Base-by-base conservation (phyloP, 2,329 filamentous ascomycete genomes). In the Monascus ruber region DNA sequence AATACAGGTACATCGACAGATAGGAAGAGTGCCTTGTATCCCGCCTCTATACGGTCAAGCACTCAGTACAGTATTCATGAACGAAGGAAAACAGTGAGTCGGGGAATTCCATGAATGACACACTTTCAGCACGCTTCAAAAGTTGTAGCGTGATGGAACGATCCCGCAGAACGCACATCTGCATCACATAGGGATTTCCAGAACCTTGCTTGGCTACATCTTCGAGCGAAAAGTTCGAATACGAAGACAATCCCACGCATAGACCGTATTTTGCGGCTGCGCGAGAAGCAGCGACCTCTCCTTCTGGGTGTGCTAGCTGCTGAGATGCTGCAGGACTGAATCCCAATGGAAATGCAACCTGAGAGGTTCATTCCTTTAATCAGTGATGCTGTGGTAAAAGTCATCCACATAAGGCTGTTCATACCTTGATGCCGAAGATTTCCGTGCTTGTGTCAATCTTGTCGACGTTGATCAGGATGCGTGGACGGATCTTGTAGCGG, bases 281-380 rank as follows among this genome's bases (percentile, higher is more conserved):
- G 3, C 65, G 59, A 0, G 67, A 68, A 0, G 68, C 72, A 0
- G 64, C 73, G 1, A 68, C 39, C 46, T 76, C 73, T 6, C 72
- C 73, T 28, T 74, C 71, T 0, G 61, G 55, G 44, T 75, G 72
- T 1, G 72, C 72, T 7, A 75, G 58, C 28, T 63, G 60, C 42
- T 76, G 72, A 52, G 73, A 69, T 2, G 71, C 74, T 0, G 72
- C 65, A 0, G 73, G 74, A 3, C 68, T 65, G 31, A 77, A 68
- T 7, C 71, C 71, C 2, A 79, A 56, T 0, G 75, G 74, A 2
- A 77, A 61, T 1, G 62, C 51, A 3, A 17, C 17, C 17, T 17
- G 17, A 17, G 17, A 17, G 17, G 17, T 17, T 17, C 17, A 17
- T 17, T 17, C 17, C 17, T 17, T 17, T 17, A 17, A 17, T 17